Conservation (phyloP, 2,329 filamentous ascomycete species). For the Phaeosphaeria sp. region DNA sequence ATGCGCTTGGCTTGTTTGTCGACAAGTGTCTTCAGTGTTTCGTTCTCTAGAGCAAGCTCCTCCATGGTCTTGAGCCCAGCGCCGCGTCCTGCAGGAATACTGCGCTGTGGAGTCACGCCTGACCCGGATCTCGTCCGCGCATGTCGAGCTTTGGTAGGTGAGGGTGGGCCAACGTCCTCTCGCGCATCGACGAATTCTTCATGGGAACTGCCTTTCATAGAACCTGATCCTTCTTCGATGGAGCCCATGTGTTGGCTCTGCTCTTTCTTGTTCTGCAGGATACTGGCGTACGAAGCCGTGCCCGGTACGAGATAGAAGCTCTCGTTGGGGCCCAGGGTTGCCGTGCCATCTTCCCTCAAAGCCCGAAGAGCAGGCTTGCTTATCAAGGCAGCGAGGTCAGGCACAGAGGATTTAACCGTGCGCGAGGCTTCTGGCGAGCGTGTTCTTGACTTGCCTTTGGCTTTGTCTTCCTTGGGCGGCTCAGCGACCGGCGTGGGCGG, state of each 20-base stretch:
- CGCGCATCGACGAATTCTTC: conserved; percentile 91
- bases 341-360: conserved; percentile 67
- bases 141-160: conserved; percentile 50
- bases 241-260: conserved; percentile 13
- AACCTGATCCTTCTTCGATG: conserved; percentile 49
- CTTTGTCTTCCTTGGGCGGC: conserved; percentile 25
- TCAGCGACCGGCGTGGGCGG: conserved; percentile 36
- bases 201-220: conserved; percentile 39
- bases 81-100: conserved; percentile 41
- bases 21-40: conserved; percentile 80
- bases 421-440: conserved; percentile 38
- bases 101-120: conserved; percentile 34
- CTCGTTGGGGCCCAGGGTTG: conserved; percentile 54
- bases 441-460: conserved; percentile 29
- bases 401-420: conserved; percentile 59
- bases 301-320: conserved; percentile 93
- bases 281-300: conserved; percentile 91
- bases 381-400: conserved; percentile 83
- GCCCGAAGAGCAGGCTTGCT: conserved; percentile 84
- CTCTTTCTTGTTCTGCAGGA: conserved; percentile 59
- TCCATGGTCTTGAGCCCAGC: conserved; percentile 73
- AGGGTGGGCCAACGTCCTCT: conserved; percentile 64
- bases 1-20: conserved; percentile 86
- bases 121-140: conserved; percentile 22
- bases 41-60: conserved; percentile 88